phyloP scores from a whole-genome alignment of 768 basidiomycete genomes.

The Strobilomyces echinocephalus region DNA sequence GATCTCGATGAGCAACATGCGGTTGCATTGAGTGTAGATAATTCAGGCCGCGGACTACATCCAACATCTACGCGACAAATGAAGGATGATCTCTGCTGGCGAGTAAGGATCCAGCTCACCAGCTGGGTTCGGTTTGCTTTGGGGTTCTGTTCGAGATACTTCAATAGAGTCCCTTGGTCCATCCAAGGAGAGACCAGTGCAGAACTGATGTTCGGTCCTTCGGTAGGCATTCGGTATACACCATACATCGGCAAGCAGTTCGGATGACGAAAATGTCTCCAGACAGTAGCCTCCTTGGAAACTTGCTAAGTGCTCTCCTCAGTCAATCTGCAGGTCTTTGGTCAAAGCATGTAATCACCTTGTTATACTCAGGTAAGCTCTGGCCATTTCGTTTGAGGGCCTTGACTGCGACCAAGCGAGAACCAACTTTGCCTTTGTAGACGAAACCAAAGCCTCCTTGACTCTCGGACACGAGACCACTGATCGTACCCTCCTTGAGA shows the following conservation, averaged over 20 bases:
- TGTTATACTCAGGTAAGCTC: slow-evolving; percentile 3
- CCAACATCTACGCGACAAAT: slow-evolving; percentile 32
- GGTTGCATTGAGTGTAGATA: slow-evolving; percentile 40
- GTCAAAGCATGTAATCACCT: slow-evolving; percentile 14
- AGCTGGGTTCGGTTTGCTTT: slow-evolving; percentile 24
- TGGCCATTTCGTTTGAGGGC: background rate
- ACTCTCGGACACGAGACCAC: background rate
- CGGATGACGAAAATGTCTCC: slow-evolving; percentile 31
- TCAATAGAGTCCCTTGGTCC: slow-evolving; percentile 28
- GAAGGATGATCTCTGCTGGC: background rate
- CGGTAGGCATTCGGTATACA: slow-evolving; percentile 16
- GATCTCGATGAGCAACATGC: slow-evolving; percentile 32
- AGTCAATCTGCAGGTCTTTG: background rate
- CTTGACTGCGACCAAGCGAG: slow-evolving; percentile 30
- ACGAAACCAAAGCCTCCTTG: slow-evolving; percentile 23
- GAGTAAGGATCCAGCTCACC: slow-evolving; percentile 22
- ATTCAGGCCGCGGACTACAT: slow-evolving; percentile 39
- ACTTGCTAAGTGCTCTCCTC: slow-evolving; percentile 14
- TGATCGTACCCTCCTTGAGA: slow-evolving; percentile 6
- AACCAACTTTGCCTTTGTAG: slow-evolving; percentile 13
- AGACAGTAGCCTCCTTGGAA: slow-evolving; percentile 31
- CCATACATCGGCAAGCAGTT: slow-evolving; percentile 37
- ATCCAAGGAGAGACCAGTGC: slow-evolving; percentile 40
- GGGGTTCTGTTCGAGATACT: slow-evolving; percentile 27
- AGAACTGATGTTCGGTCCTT: slow-evolving; percentile 13